A percentile compares a stretch with the other conserved stretches of the same genome.
phyloP scores from a whole-genome alignment of 768 basidiomycete genomes.

The Amanita molliuscula region DNA sequence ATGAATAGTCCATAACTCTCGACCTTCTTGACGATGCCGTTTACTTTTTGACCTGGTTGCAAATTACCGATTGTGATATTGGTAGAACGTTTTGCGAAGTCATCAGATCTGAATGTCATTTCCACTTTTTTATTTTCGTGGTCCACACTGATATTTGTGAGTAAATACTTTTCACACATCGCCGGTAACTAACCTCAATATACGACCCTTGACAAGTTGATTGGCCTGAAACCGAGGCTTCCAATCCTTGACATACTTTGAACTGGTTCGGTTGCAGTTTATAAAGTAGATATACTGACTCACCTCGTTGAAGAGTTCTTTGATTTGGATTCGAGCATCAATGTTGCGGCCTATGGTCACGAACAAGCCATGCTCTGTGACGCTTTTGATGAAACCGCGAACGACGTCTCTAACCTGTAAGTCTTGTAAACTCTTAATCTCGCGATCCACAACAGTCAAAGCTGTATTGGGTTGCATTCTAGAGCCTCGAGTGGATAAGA shows the following conservation, averaged over 20 bases:
- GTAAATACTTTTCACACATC: background rate
- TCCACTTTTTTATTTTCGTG: conserved; percentile 71
- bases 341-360: conserved; percentile 77
- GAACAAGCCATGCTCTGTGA: conserved; percentile 82
- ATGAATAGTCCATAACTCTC: conserved; percentile 93
- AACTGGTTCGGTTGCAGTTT: background rate
- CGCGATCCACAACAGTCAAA: conserved; percentile 49
- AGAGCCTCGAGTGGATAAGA: conserved; percentile 76
- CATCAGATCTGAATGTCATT: conserved; percentile 74
- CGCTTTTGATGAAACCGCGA: conserved; percentile 83
- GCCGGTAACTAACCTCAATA: conserved; percentile 49
- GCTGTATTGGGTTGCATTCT: conserved; percentile 44
- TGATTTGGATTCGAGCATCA: conserved; percentile 89
- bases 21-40: conserved; percentile 68
- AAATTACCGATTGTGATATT: conserved; percentile 44
- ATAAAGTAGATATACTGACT: conserved; percentile 15
- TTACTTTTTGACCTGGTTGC: conserved; percentile 69
- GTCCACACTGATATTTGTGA: conserved; percentile 48
- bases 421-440: conserved; percentile 50
- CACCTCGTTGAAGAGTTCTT: conserved; percentile 83
- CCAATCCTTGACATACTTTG: conserved; percentile 93
- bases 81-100: conserved; percentile 28
- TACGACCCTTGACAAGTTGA: conserved; percentile 81
- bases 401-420: conserved; percentile 66
- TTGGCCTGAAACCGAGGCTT: conserved; percentile 67